Base-by-base conservation (phyloP, 495 filamentous ascomycete species). In the Penicillium angulare region DNA sequence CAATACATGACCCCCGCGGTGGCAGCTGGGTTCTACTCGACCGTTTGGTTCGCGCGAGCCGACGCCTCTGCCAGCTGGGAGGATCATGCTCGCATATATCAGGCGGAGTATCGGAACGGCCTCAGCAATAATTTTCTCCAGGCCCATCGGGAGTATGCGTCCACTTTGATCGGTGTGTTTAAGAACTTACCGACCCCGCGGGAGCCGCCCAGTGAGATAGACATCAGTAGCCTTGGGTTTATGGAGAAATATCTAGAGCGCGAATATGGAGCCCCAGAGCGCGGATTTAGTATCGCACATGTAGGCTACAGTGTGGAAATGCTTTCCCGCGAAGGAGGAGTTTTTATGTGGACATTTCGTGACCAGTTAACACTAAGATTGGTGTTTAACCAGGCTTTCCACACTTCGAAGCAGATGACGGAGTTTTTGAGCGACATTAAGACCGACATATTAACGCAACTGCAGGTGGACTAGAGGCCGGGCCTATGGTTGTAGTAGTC, bases 351-450 rank as follows among this genome's bases (percentile, higher is more conserved):
- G 2, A 2, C 27, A 2, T 31, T 31, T 12, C 27, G 27, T 12
- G 57, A 59, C 24, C 53, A 56, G 42, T 39, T 67, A 33, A 55
- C 40, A 40, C 43, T 69, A 13, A 52, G 57, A 13, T 40, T 69
- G 39, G 59, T 67, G 20, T 69, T 65, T 47, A 69, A 69, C 31
- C 62, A 67, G 53, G 55, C 56, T 10, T 67, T 61, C 35, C 51
- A 67, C 47, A 60, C 57, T 1, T 23, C 27, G 23, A 48, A 17
- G 15, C 47, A 53, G 32, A 58, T 52, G 53, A 46, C 32, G 12
- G 40, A 36, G 33, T 53, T 61, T 52, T 15, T 60, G 29, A 34
- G 36, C 2, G 49, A 32, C 24, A 23, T 59, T 33, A 43, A 47
- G 36, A 35, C 15, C 26, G 50, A 53, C n/a, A 18, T 53, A 35